Percentiles rank a stretch among this genome's conserved stretches.
Conservation (phyloP, 2,329 filamentous ascomycete genomes). For the Nothophaeocryptopus gaeumannii region DNA sequence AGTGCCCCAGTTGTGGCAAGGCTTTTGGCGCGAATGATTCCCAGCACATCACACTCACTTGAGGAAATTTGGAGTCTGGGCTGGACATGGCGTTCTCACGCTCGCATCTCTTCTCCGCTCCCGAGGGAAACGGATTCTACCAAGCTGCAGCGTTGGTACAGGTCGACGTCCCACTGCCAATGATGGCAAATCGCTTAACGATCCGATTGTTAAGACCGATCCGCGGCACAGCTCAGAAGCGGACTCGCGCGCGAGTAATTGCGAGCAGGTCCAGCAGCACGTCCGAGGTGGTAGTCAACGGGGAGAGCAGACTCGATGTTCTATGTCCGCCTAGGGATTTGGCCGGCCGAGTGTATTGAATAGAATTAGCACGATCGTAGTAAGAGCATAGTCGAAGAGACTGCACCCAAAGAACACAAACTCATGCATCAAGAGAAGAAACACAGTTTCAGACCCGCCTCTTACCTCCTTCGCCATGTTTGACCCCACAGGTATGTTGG, state of each 20-base stretch:
- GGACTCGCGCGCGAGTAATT: too few relatives aligned
- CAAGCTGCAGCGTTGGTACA: too few relatives aligned
- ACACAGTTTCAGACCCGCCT: too few relatives aligned
- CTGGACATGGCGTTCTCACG: neutral
- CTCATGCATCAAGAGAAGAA: too few relatives aligned
- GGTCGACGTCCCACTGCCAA: too few relatives aligned
- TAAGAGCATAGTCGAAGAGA: too few relatives aligned
- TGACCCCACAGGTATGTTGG: too few relatives aligned
- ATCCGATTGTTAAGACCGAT: neutral
- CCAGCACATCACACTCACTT: slow-evolving; percentile 56
- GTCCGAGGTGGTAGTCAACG: neutral
- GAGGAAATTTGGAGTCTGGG: slow-evolving; percentile 9
- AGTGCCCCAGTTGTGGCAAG: slow-evolving; percentile 91
- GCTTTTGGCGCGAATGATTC: slow-evolving; percentile 88
- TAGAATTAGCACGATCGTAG: neutral
- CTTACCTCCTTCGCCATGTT: too few relatives aligned
- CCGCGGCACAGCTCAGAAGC: too few relatives aligned
- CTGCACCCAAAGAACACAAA: too few relatives aligned
- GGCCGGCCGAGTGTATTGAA: slow-evolving; percentile 1
- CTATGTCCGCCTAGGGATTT: slow-evolving; percentile 1
- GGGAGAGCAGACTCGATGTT: neutral
- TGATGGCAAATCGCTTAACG: neutral
- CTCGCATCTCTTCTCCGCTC: neutral
- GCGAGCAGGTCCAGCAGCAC: neutral
- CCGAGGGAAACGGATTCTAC: too few relatives aligned